phyloP scores from a whole-genome alignment of 2,329 filamentous ascomycete species.

The Thielaviopsis ethacetica region DNA sequence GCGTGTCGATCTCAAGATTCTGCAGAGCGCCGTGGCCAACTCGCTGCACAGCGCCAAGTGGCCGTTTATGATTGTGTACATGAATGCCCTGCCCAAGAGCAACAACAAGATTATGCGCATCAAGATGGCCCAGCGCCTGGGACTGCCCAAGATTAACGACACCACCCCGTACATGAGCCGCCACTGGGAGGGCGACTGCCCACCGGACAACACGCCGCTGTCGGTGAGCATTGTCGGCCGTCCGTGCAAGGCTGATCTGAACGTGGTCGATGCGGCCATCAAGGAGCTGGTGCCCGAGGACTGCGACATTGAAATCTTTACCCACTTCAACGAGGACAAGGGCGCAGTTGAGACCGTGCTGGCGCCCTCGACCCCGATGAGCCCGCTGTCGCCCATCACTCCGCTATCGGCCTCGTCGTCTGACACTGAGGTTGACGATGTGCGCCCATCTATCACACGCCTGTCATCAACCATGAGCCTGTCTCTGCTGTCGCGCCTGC shows the following conservation, averaged over 20 bases:
- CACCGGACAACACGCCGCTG: slow-evolving; percentile 29
- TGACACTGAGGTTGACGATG: slow-evolving; percentile 2
- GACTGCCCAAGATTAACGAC: slow-evolving; percentile 28
- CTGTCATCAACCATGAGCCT: slow-evolving; percentile 7
- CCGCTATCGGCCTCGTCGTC: background rate
- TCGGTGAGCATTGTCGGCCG: slow-evolving; percentile 23
- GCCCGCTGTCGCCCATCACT: background rate
- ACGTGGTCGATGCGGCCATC: slow-evolving; percentile 16
- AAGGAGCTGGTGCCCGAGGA: slow-evolving; percentile 3
- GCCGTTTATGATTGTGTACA: slow-evolving; percentile 35
- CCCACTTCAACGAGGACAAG: slow-evolving; percentile 8
- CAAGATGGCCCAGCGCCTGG: slow-evolving; percentile 31
- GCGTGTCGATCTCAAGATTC: slow-evolving; percentile 29
- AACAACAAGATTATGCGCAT: slow-evolving; percentile 44
- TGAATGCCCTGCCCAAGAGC: slow-evolving; percentile 36
- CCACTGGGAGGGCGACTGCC: slow-evolving; percentile 34
- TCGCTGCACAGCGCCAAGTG: slow-evolving; percentile 36
- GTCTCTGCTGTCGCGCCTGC: slow-evolving; percentile 7
- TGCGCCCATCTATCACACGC: slow-evolving; percentile 3
- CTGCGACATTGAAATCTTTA: slow-evolving; percentile 8
- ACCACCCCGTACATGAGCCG: slow-evolving; percentile 25
- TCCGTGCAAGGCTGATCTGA: slow-evolving; percentile 20
- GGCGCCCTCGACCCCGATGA: background rate
- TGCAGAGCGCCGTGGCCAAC: slow-evolving; percentile 30
- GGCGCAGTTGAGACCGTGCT: slow-evolving; percentile 9